phyloP scores from a whole-genome alignment of 768 basidiomycete species.

The Suillus decipiens region DNA sequence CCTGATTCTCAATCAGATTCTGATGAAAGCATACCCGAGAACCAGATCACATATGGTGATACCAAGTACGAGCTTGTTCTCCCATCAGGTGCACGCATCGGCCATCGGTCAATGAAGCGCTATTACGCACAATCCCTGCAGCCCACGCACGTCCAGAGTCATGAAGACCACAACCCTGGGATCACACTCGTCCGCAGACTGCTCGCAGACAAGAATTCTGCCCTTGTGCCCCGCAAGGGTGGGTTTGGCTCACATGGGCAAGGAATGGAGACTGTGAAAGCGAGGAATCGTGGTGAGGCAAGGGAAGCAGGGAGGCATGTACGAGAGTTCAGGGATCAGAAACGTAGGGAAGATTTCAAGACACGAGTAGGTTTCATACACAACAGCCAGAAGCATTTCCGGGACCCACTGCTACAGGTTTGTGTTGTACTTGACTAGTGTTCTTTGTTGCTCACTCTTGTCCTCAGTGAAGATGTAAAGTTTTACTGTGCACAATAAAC shows the following conservation, averaged over 20 bases:
- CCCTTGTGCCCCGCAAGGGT: constrained; percentile 80
- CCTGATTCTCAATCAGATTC: constrained; percentile 34
- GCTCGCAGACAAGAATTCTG: constrained; percentile 80
- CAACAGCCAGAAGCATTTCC: constrained; percentile 88
- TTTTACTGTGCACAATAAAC: constrained; percentile 3
- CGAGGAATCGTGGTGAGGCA: constrained; percentile 94
- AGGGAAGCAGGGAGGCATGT: constrained; percentile 87
- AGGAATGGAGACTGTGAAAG: constrained; percentile 83
- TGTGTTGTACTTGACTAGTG: neutral
- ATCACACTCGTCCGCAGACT: constrained; percentile 75
- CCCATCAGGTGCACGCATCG: constrained; percentile 90
- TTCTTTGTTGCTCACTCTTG: constrained; percentile 11
- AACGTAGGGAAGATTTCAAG: constrained; percentile 78
- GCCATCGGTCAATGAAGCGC: constrained; percentile 82
- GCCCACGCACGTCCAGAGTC: constrained; percentile 40
- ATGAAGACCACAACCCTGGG: constrained; percentile 70
- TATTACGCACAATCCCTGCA: constrained; percentile 87
- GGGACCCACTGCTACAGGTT: constrained; percentile 70
- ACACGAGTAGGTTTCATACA: constrained; percentile 77
- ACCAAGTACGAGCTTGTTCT: constrained; percentile 86
- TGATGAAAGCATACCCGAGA: constrained; percentile 46
- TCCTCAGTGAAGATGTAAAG: constrained; percentile 18
- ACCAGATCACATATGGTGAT: constrained; percentile 74
- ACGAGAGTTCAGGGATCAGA: constrained; percentile 81
- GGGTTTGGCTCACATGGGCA: constrained; percentile 86